Evolutionary conservation across 495 filamentous ascomycete species (phyloP).

Genomic region (Collariella sp.): DNA sequence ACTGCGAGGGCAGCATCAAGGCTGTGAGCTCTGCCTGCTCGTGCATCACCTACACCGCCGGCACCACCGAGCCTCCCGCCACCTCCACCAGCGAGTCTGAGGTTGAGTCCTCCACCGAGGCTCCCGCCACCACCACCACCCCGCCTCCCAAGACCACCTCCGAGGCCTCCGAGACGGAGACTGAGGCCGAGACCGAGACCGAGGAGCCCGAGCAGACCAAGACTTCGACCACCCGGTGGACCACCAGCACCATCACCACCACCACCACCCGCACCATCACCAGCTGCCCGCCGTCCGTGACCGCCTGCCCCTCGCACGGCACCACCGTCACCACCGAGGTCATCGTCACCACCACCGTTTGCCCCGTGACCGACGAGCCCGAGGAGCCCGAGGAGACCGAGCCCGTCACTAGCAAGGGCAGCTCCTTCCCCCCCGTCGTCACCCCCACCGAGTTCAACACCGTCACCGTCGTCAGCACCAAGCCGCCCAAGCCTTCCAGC

Average conservation of each 20-base stretch:
- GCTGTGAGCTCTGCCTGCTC: conserved; percentile 32
- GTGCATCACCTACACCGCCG: conserved; percentile 28
- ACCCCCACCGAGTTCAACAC: conserved; percentile 7
- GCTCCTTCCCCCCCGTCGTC: neutral
- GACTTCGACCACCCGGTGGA: conserved; percentile 25
- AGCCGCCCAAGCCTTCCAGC: conserved; percentile 1
- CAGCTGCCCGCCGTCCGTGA: conserved; percentile 46
- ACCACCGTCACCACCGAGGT: conserved; percentile 44
- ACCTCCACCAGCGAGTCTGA: conserved; percentile 4
- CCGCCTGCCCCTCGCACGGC: conserved; percentile 48
- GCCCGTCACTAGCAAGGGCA: too few species aligned
- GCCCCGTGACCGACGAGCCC: conserved; percentile 41
- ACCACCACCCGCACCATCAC: conserved; percentile 52
- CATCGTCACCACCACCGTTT: conserved; percentile 51
- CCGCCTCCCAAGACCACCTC: neutral
- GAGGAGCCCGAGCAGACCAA: neutral
- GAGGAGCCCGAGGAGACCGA: neutral
- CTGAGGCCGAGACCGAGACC: conserved; percentile 7
- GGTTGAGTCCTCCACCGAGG: neutral
- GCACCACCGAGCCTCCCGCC: conserved; percentile 1
- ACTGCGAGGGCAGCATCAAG: conserved; percentile 18
- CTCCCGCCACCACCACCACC: neutral
- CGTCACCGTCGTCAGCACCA: conserved; percentile 4
- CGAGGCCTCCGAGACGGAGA: neutral
- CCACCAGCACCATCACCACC: conserved; percentile 49